Conservation (phyloP, 2,329 filamentous ascomycete genomes). For the Albophoma yamanashiensis region DNA sequence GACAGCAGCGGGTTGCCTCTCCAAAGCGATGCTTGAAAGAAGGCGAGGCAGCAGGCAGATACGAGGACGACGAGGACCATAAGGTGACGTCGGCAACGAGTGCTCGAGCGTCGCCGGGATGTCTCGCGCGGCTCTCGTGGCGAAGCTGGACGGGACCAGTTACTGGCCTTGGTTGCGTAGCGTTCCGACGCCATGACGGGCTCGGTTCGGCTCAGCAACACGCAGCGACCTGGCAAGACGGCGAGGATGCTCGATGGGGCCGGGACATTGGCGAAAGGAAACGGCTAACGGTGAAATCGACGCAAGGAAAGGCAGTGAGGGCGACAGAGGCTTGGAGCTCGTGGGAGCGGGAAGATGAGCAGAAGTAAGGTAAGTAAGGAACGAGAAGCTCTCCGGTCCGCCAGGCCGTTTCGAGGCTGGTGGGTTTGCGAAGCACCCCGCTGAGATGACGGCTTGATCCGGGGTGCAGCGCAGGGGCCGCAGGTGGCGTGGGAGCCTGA, state of each 20-base stretch:
- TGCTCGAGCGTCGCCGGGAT: background rate
- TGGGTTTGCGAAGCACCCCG: background rate
- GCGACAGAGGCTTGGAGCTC: background rate
- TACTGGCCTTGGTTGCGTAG: background rate
- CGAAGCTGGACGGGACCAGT: background rate
- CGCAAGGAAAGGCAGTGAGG: background rate
- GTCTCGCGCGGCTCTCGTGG: background rate
- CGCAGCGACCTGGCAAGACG: background rate
- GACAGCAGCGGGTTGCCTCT: slow-evolving; percentile 6
- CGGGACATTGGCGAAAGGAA: background rate
- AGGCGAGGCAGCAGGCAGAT: slow-evolving; percentile 5
- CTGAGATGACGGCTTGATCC: background rate
- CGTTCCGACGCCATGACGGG: slow-evolving; percentile 4
- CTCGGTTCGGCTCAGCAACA: background rate
- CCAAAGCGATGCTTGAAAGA: slow-evolving; percentile 8
- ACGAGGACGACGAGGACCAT: slow-evolving; percentile 6
- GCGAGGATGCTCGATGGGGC: background rate
- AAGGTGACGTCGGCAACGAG: slow-evolving; percentile 3
- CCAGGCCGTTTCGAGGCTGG: background rate
- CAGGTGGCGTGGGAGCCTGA: background rate
- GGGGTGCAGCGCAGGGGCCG: background rate
- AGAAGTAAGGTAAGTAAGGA: background rate
- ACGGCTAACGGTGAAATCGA: background rate
- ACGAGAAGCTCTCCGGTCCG: background rate
- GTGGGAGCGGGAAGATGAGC: background rate